Conservation (phyloP, 352 stramenopile species). For the Globisporangium orthogonon region DNA sequence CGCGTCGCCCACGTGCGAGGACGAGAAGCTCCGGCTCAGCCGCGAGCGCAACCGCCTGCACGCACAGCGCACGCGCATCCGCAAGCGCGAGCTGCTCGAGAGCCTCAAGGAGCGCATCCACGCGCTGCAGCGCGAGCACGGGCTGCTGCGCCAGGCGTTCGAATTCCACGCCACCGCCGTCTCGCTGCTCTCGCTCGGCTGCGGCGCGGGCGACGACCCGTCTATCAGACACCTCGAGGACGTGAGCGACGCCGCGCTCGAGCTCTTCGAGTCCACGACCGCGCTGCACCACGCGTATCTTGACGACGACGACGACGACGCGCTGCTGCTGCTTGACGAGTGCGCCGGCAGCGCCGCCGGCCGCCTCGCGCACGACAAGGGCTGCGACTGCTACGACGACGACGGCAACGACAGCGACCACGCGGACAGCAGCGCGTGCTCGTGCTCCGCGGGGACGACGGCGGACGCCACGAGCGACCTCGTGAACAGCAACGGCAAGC, state of each 20-base stretch:
- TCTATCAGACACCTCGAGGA: slow-evolving; percentile 50
- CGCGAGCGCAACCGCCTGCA: slow-evolving; percentile 73
- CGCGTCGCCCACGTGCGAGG: slow-evolving; percentile 21
- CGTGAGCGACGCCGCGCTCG: slow-evolving; percentile 29
- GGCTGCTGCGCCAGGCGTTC: slow-evolving; percentile 63
- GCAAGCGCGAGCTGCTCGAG: slow-evolving; percentile 71
- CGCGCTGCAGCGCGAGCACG: slow-evolving; percentile 49
- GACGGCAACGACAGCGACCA: slow-evolving; percentile 21
- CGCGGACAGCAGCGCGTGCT: slow-evolving; percentile 6
- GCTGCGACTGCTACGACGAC: slow-evolving; percentile 26
- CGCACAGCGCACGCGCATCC: slow-evolving; percentile 65
- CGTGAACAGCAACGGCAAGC: slow-evolving; percentile 34
- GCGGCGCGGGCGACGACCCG: slow-evolving; percentile 22
- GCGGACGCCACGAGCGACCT: slow-evolving; percentile 12
- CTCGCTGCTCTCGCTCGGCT: slow-evolving; percentile 47
- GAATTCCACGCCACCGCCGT: slow-evolving; percentile 70
- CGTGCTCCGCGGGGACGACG: slow-evolving; percentile 11
- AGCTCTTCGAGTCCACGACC: slow-evolving; percentile 33
- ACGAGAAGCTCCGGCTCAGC: slow-evolving; percentile 67
- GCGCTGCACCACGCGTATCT: slow-evolving; percentile 21
- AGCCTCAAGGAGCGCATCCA: slow-evolving; percentile 68
- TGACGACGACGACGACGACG: slow-evolving; percentile 27
- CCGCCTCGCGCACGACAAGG: slow-evolving; percentile 29
- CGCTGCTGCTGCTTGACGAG: slow-evolving; percentile 8
- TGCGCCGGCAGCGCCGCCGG: background rate